phyloP scores from a whole-genome alignment of 805 yeast genomes.

The Wickerhamomyces subpelliculosus region DNA sequence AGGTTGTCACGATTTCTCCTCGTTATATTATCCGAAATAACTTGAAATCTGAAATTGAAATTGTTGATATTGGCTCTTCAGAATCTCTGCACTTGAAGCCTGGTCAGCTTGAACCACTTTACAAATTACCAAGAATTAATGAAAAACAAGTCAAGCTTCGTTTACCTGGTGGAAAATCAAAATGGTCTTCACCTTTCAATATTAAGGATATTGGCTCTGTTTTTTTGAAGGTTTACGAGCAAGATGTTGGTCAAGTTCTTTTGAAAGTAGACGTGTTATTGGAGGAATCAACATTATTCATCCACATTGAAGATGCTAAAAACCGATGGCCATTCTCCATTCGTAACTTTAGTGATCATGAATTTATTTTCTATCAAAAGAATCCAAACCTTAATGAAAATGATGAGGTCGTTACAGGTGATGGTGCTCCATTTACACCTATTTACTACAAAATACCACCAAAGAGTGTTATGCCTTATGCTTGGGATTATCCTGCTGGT shows the following conservation, averaged over 20 bases:
- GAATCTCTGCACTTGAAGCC: constrained; percentile 39
- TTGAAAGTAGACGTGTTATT: constrained; percentile 66
- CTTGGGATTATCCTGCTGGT: constrained; percentile 97
- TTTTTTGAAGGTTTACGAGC: constrained; percentile 61
- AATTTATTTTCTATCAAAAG: constrained; percentile 78
- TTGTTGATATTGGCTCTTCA: constrained; percentile 65
- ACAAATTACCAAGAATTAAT: constrained; percentile 49
- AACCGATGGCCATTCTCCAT: constrained; percentile 90
- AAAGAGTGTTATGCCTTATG: constrained; percentile 92
- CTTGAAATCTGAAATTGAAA: constrained; percentile 45
- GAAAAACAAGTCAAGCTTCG: constrained; percentile 57
- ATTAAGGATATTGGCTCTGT: constrained; percentile 81
- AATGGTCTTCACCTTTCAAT: constrained; percentile 86
- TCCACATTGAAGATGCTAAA: constrained; percentile 66
- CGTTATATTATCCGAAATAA: constrained; percentile 69
- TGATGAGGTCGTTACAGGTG: constrained; percentile 47
- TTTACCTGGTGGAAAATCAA: constrained; percentile 46
- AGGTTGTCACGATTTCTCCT: constrained; percentile 76
- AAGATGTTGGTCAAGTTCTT: constrained; percentile 59
- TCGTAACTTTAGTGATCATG: constrained; percentile 83
- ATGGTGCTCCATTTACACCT: constrained; percentile 61
- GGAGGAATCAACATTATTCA: constrained; percentile 78
- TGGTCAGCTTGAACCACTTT: constrained; percentile 48
- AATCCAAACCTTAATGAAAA: constrained; percentile 66
- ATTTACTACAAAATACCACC: constrained; percentile 78